Evolutionary conservation across 129 eudicot genomes (phyloP).

Genomic region (Silybum marianum): DNA sequence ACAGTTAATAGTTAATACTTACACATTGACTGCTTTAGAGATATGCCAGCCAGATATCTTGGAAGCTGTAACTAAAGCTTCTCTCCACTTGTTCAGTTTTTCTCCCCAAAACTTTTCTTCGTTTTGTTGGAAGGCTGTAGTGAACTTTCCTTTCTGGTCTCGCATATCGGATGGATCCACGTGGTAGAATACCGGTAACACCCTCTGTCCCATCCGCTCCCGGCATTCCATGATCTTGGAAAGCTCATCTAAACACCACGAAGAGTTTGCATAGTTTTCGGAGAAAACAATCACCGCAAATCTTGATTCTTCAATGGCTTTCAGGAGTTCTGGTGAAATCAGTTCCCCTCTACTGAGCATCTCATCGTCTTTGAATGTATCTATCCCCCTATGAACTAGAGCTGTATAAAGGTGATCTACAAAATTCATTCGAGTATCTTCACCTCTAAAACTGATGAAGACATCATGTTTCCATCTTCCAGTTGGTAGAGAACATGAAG

Average conservation of each 20-base stretch:
- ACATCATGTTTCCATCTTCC: background rate
- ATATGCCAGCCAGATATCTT: constrained; percentile 5
- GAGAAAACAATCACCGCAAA: background rate
- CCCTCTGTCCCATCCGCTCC: constrained; percentile 2
- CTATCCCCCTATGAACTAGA: background rate
- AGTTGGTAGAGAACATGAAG: background rate
- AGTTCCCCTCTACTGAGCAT: constrained; percentile 1
- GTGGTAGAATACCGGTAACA: constrained; percentile 29
- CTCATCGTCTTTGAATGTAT: constrained; percentile 4
- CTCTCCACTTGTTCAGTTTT: constrained; percentile 5
- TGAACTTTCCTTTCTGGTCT: background rate
- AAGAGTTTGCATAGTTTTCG: background rate
- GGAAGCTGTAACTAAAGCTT: constrained; percentile 9
- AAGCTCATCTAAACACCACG: background rate
- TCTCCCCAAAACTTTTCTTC: background rate
- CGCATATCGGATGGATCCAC: constrained; percentile 19
- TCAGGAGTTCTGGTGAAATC: background rate
- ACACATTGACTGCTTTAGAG: constrained; percentile 1
- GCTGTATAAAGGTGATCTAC: constrained; percentile 11
- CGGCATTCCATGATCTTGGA: background rate
- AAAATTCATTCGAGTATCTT: constrained; percentile 3
- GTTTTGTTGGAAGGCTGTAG: constrained; percentile 4
- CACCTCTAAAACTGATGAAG: background rate
- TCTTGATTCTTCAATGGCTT: background rate
- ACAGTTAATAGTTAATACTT: background rate